Base-by-base conservation (phyloP, 805 yeast genomes). In the Candida tibetensis region DNA sequence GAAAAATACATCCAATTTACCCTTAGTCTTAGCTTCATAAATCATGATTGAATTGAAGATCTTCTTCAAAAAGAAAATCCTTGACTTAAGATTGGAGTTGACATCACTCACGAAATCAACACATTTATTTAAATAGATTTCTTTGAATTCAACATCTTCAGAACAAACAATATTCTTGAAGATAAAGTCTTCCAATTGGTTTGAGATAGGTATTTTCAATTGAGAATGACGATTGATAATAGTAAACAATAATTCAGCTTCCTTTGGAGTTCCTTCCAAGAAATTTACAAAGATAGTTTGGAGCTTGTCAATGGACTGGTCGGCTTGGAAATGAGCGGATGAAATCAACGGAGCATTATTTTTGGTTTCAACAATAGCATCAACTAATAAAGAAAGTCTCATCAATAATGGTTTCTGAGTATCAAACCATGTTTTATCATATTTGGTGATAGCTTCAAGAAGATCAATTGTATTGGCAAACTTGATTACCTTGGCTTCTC, bases 391-490 rank as follows among this genome's bases (percentile, higher is more conserved):
- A 2, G 73, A 66, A 31, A 80, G 52, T 16, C 65, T 63, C 17
- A 66, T 53, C 17, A 82, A 53, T 1, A 75, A 39, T 1, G 66
- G 73, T 19, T 64, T 65, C 50, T 82, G 83, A 1, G 58, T 52
- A 17, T 57, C 57, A 34, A 85, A 62, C 38, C 38, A 35, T 34
- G 29, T 31, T n/a, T 34, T 30, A 18, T 81, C 82, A 34, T 64
- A 69, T 1, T 61, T 51, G 1, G 72, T 61, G 32, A 87, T 62
- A 0, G 88, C 73, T 15, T 65, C 62, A 17, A 85, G 60, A 37
- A 87, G 55, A 52, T 85, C 90, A 30, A 87, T 71, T 45, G 83
- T 64, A 51, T 89, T 90, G 13, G 90, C 81, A 53, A 86, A 77
- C 46, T 81, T 84, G 5, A 75, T 65, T 33, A 81, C 76, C 51